Evolutionary conservation across 2,329 filamentous ascomycete species (phyloP).

Genomic region (Nigrospora sphaerica): DNA sequence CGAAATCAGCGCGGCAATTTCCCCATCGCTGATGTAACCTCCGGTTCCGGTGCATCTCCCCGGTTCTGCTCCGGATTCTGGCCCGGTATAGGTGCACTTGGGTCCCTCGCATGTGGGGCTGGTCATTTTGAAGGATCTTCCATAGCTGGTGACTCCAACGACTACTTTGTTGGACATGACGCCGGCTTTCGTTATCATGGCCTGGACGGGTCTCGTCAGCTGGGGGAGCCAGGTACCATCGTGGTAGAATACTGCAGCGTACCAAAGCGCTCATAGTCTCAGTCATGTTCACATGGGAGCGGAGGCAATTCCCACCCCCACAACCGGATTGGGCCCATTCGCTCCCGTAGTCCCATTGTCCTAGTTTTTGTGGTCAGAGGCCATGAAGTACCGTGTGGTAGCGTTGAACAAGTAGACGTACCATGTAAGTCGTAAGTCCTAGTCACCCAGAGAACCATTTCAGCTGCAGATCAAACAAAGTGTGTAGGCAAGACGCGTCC

Average conservation of each 20-base stretch:
- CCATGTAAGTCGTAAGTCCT: constrained; percentile 10
- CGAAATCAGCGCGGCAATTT: background rate
- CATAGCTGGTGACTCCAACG: constrained; percentile 1
- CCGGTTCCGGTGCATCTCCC: background rate
- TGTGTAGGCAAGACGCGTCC: background rate
- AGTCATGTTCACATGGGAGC: constrained; percentile 11
- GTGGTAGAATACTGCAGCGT: constrained; percentile 7
- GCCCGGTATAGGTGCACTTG: background rate
- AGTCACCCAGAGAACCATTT: constrained; percentile 2
- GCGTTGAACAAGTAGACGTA: background rate
- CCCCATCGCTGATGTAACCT: background rate
- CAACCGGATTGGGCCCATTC: constrained; percentile 3
- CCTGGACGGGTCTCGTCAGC: background rate
- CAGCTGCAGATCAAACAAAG: background rate
- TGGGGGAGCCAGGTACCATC: background rate
- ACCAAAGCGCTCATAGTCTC: constrained; percentile 11
- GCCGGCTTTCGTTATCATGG: constrained; percentile 1
- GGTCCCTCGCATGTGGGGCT: background rate
- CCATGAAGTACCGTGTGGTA: background rate
- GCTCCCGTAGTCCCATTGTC: constrained; percentile 11
- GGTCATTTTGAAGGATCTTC: constrained; percentile 1
- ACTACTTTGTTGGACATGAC: background rate
- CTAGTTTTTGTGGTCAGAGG: background rate
- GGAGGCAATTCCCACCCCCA: constrained; percentile 6
- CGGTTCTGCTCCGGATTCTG: background rate